Conservation (phyloP, 345 rosid species). For the Pseudoturritis turrita region DNA sequence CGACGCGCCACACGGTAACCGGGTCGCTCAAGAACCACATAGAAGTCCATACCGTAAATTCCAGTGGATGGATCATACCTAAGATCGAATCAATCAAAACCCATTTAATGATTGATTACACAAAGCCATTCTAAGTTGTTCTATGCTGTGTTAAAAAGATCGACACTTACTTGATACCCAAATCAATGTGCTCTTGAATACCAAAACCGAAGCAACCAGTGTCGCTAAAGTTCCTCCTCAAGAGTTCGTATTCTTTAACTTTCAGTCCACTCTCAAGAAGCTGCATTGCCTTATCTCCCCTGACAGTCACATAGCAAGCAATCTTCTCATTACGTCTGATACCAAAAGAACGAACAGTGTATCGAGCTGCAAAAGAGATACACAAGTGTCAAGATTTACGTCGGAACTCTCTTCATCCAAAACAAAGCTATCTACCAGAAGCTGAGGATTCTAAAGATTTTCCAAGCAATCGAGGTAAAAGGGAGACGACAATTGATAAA, state of each 20-base stretch:
- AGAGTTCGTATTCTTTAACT: constrained; percentile 88
- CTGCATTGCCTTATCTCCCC: constrained; percentile 98
- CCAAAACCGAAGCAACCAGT: constrained; percentile 99
- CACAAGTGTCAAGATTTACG: neutral
- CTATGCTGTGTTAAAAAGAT: neutral
- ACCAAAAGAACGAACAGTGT: constrained; percentile 93
- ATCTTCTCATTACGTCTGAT: constrained; percentile 96
- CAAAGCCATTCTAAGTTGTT: neutral
- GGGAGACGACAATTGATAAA: neutral
- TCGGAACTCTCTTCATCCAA: neutral
- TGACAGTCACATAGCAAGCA: constrained; percentile 91
- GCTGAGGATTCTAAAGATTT: neutral
- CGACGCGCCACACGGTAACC: constrained; percentile 61
- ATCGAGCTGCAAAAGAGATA: constrained; percentile 57
- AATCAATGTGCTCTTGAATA: constrained; percentile 94
- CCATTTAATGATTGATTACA: neutral
- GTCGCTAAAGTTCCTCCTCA: constrained; percentile 92
- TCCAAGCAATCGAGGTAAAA: neutral
- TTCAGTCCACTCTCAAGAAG: constrained; percentile 86
- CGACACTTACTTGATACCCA: constrained; percentile 74
- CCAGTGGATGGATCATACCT: constrained; percentile 62
- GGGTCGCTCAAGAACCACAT: constrained; percentile 54
- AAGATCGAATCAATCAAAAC: neutral
- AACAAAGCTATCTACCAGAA: neutral
- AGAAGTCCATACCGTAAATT: constrained; percentile 59